Base-by-base conservation (phyloP, 2,329 filamentous ascomycete species). In the Thermothelomyces thermophilus region DNA sequence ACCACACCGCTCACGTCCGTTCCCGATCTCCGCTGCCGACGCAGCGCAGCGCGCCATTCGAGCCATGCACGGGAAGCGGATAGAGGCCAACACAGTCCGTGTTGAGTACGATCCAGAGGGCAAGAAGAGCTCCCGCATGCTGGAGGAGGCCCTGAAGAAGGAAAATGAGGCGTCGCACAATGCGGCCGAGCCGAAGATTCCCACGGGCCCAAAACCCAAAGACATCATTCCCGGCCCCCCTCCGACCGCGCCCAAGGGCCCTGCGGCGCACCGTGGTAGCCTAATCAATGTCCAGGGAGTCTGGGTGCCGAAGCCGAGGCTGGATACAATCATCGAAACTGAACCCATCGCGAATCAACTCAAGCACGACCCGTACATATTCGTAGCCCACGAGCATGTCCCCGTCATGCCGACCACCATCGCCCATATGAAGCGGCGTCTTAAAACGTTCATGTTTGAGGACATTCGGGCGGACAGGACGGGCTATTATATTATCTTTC, bases 401-500 rank as follows among this genome's bases (percentile, higher is more conserved):
- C 93, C 93, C 1, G 86, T 95, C 11, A 80, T 96, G 63, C 77
- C 79, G 28, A 86, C 88, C 20, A 97, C 91, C 1, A 80, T 96
- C 49, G 82, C 86, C 3, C 93, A 98, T 70, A 78, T 98, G 71
- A 88, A 89, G 70, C 94, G 91, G 67, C 80, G 91, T 44, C 73
- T 97, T 47, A 93, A 91, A 67, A 82, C 83, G 44, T 95, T 87
- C 64, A 75, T 80, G 52, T 88, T 90, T 69, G 83, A 87, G 56
- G 83, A 90, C 43, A 85, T 98, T 45, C 80, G 89, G 30, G 82
- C 87, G 52, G 93, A 98, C 65, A 81, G 81, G 51, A 85, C 82
- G 0, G 93, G 93, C 0, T 98, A 96, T 67, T 97, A 88, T 64
- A 82, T 97, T 46, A 74, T 90, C n/a, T 98, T 98, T 62, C 81